Base-by-base conservation (phyloP, 805 yeast genomes). In the Ogataea dorogensis region DNA sequence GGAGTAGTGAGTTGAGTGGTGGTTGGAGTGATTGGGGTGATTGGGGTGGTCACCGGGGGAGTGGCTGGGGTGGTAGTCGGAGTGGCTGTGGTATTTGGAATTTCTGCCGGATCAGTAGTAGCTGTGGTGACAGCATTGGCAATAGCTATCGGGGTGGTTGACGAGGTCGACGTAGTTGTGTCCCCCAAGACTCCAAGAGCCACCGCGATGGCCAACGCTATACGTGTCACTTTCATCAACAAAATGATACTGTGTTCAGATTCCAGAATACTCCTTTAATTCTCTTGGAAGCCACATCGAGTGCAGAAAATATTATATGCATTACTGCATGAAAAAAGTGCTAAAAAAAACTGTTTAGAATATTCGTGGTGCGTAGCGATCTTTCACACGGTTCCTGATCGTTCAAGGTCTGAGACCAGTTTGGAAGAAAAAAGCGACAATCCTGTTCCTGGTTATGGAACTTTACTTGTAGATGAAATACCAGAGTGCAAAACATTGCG, bases 141-240 rank as follows among this genome's bases (percentile, higher is more conserved):
- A 16, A 26, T 34, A 21, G 17, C 28, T 12, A 17, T n/a, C 11
- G 26, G 64, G 69, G 23, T 64, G 70, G 3, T 69, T 68, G 29
- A 45, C 43, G 49, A 51, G 64, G 43, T 66, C 63, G 16, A 59
- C 54, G 18, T 57, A 66, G 33, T 56, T 56, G 42, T 78, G 93
- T 35, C 39, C 11, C 26, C 24, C 17, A 28, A 30, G 7, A 35
- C 39, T 7, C 29, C 29, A 8, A 35, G 39, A 12, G 33, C 33
- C 21, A 35, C 13, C n/a, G 17, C 19, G 5, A 24, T 14, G 10
- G 16, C 28, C 30, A 29, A 16, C 7, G 19, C 21, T 20, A 24
- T 17, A 17, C 13, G 24, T 21, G 33, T 19, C 7, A 23, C 25
- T 24, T 21, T 35, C 39, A 35, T 35, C 25, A 28, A 17, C 25